phyloP scores from a whole-genome alignment of 371 early-diverging fungal genomes.

The Blastocladiella emersonii region DNA sequence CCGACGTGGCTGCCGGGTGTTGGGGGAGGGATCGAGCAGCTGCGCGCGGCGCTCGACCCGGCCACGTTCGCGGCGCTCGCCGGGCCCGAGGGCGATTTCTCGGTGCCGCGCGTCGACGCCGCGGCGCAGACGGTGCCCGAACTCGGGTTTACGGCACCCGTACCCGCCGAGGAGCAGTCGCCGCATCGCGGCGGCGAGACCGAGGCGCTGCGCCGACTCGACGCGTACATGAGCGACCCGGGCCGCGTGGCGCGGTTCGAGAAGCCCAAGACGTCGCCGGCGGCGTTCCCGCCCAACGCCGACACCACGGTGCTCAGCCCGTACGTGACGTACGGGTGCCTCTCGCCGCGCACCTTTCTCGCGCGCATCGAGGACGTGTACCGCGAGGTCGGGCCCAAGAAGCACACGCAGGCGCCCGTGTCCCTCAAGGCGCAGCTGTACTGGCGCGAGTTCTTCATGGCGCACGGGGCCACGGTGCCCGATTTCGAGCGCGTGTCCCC shows the following conservation, averaged over 20 bases:
- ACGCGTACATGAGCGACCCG: conserved; percentile 8
- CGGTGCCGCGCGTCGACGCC: background rate
- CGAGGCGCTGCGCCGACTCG: conserved; percentile 9
- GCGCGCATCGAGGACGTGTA: conserved; percentile 9
- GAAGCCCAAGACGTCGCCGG: conserved; percentile 20
- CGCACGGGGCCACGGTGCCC: conserved; percentile 9
- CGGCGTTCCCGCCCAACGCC: conserved; percentile 11
- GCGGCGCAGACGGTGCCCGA: background rate
- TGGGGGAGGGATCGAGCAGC: conserved; percentile 1
- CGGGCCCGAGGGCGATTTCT: conserved; percentile 10
- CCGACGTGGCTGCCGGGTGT: background rate
- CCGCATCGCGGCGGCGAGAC: conserved; percentile 17
- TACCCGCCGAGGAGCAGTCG: background rate
- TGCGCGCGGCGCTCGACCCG: background rate
- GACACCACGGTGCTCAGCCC: conserved; percentile 15
- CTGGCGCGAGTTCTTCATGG: conserved; percentile 19
- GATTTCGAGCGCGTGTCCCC: conserved; percentile 8
- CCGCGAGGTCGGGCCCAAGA: background rate
- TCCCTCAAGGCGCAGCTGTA: conserved; percentile 19
- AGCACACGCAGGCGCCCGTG: conserved; percentile 16
- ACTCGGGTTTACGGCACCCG: background rate
- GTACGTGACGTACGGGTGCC: conserved; percentile 12
- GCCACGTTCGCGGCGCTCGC: conserved; percentile 2
- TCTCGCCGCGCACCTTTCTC: conserved; percentile 14
- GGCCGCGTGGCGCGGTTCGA: conserved; percentile 10